These are phyloP conservation scores for Calonectria leucothoes DNA, from an alignment of 2,329 filamentous ascomycete genomes.

Conservation along the genomic window DNA sequence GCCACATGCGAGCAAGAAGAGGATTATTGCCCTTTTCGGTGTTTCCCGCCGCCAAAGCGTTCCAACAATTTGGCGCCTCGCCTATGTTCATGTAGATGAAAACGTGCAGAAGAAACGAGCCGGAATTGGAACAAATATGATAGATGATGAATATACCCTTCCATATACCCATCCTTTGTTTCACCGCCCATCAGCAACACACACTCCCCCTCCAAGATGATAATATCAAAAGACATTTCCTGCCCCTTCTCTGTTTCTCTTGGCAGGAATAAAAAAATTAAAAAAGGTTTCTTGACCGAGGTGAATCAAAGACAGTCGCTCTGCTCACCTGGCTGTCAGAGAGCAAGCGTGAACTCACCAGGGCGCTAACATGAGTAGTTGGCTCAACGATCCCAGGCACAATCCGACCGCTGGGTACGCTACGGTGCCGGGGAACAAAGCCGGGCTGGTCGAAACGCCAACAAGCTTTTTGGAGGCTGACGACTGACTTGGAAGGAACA, in stretches of 20 bases:
- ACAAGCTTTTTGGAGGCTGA: conserved; percentile 16
- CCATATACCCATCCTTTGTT: background rate
- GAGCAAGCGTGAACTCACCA: background rate
- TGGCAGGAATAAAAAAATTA: background rate
- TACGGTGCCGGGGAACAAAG: conserved; percentile 20
- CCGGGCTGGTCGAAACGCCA: conserved; percentile 17
- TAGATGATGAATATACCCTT: conserved; percentile 1
- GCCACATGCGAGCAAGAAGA: background rate
- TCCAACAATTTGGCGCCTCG: background rate
- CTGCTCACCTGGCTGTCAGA: background rate
- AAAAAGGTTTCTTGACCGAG: background rate
- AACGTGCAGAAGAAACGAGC: background rate
- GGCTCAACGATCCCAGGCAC: conserved; percentile 10
- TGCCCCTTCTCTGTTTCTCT: background rate
- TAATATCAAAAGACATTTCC: background rate
- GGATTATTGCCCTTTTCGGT: background rate
- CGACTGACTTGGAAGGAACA: background rate
- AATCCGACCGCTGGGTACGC: conserved; percentile 14
- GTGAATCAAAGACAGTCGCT: background rate
- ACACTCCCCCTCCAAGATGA: background rate
- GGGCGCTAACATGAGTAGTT: background rate
- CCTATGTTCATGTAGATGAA: background rate
- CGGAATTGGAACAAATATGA: conserved; percentile 2
- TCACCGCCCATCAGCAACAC: conserved; percentile 1
- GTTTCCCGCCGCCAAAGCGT: background rate